These are phyloP conservation scores for Trichoderma sp. DNA, from an alignment of 2,329 filamentous ascomycete genomes.

Conservation along the genomic window DNA sequence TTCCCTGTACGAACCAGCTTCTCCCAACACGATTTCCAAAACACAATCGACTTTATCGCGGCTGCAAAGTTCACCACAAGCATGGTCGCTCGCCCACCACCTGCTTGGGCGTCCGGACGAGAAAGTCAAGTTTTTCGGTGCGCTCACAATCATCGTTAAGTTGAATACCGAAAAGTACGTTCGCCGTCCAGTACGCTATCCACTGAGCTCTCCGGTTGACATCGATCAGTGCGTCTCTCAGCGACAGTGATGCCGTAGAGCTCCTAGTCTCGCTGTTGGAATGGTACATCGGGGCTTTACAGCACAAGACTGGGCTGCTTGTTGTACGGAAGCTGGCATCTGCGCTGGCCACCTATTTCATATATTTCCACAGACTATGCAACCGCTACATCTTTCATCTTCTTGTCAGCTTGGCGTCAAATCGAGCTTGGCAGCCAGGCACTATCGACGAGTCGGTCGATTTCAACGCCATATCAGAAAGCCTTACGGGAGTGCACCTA, in stretches of 20 bases:
- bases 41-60: slow-evolving; percentile 76
- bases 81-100: slow-evolving; percentile 83
- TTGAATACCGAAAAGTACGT: slow-evolving; percentile 82
- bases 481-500: slow-evolving; percentile 52
- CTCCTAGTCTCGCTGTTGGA: slow-evolving; percentile 64
- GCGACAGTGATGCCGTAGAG: slow-evolving; percentile 60
- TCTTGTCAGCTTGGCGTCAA: slow-evolving; percentile 54
- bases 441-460: slow-evolving; percentile 42
- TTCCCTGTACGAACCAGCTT: slow-evolving; percentile 57
- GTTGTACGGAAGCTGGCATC: slow-evolving; percentile 76
- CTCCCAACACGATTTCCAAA: slow-evolving; percentile 51
- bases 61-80: slow-evolving; percentile 77
- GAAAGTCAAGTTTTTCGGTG: slow-evolving; percentile 88
- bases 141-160: slow-evolving; percentile 90
- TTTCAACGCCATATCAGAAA: slow-evolving; percentile 52
- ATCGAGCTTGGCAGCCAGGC: slow-evolving; percentile 33
- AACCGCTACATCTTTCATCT: slow-evolving; percentile 66
- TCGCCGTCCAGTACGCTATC: background rate
- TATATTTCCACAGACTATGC: slow-evolving; percentile 72
- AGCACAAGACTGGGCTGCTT: slow-evolving; percentile 57
- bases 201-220: background rate
- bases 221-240: slow-evolving; percentile 51
- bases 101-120: slow-evolving; percentile 70
- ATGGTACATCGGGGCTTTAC: slow-evolving; percentile 63
- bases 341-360: slow-evolving; percentile 75